phyloP scores from a whole-genome alignment of 2,329 filamentous ascomycete species.

The Alternaria gansuensis region DNA sequence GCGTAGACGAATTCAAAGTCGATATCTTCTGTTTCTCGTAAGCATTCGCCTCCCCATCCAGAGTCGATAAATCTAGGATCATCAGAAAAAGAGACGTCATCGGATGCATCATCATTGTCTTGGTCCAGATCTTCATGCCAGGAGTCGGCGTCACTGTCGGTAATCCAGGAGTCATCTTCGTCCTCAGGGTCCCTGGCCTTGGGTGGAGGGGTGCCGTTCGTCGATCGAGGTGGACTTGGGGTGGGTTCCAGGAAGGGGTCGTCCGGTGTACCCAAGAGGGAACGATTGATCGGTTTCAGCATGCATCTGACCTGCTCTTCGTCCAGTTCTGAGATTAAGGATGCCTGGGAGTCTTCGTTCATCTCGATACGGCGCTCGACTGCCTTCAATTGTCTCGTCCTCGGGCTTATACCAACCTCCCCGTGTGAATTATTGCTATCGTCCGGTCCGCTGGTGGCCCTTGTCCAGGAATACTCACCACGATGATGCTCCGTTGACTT shows the following conservation, averaged over 20 bases:
- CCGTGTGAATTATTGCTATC: conserved; percentile 6
- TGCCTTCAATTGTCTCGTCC: conserved; percentile 26
- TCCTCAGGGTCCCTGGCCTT: conserved; percentile 17
- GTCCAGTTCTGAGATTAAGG: conserved; percentile 44
- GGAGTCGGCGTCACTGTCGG: conserved; percentile 52
- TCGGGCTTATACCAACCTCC: conserved; percentile 32
- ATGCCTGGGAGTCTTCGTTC: conserved; percentile 45
- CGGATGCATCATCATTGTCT: conserved; percentile 66
- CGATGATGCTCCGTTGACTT: conserved; percentile 59
- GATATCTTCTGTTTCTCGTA: conserved; percentile 95
- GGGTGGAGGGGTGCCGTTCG: conserved; percentile 26
- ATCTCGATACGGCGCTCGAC: conserved; percentile 37
- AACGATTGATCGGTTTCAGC: conserved; percentile 56
- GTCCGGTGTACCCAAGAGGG: conserved; percentile 35
- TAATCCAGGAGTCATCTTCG: conserved; percentile 46
- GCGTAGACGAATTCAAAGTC: conserved; percentile 99
- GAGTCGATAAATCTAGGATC: conserved; percentile 73
- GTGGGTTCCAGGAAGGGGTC: conserved; percentile 26
- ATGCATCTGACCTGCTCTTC: conserved; percentile 51
- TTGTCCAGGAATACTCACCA: conserved; percentile 59
- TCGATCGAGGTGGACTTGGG: conserved; percentile 10
- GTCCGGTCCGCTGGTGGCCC: conserved; percentile 25
- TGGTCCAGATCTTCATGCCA: conserved; percentile 47
- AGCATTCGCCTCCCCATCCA: conserved; percentile 81
- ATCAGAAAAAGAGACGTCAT: conserved; percentile 65